These are phyloP conservation scores for Leccinum colubrinum DNA, from an alignment of 1,284 basidiomycete genomes.

Conservation along the genomic window DNA sequence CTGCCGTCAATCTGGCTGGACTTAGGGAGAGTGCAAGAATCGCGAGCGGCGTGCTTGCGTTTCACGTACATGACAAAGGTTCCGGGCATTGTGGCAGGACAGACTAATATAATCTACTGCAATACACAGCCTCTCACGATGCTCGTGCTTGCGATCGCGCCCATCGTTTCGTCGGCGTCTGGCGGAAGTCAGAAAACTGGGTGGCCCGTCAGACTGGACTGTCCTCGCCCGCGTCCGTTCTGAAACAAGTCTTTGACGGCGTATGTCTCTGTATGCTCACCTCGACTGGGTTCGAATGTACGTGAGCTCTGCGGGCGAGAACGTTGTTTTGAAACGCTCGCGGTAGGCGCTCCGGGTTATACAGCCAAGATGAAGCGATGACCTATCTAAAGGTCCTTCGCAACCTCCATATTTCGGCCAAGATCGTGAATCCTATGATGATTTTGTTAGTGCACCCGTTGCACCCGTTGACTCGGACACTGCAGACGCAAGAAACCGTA, in stretches of 20 bases:
- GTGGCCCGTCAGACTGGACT: constrained; percentile 31
- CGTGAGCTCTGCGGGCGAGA: constrained; percentile 11
- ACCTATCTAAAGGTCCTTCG: constrained; percentile 57
- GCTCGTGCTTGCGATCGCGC: constrained; percentile 46
- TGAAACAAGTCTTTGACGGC: constrained; percentile 56
- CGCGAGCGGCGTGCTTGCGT: constrained; percentile 51
- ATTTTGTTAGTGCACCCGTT: constrained; percentile 58
- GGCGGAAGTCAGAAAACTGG: constrained; percentile 59
- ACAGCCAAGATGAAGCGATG: constrained; percentile 54
- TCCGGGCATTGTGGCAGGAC: not conserved
- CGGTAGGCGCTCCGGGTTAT: constrained; percentile 60
- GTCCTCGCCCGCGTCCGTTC: constrained; percentile 31
- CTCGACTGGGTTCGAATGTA: constrained; percentile 69
- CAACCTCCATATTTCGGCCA: constrained; percentile 60
- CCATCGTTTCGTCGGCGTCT: constrained; percentile 49
- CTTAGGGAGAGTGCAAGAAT: constrained; percentile 60
- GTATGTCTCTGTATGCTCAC: constrained; percentile 68
- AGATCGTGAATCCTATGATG: constrained; percentile 51
- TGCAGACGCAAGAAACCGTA: constrained; percentile 53
- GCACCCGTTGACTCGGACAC: constrained; percentile 44
- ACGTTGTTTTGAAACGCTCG: not conserved
- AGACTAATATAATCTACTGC: constrained; percentile 5
- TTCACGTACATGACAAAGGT: constrained; percentile 48
- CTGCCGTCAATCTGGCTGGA: constrained; percentile 54
- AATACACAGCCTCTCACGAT: constrained; percentile 39